Conservation (phyloP, 2,329 filamentous ascomycete genomes). For the Ilyonectria mors-panacis region DNA sequence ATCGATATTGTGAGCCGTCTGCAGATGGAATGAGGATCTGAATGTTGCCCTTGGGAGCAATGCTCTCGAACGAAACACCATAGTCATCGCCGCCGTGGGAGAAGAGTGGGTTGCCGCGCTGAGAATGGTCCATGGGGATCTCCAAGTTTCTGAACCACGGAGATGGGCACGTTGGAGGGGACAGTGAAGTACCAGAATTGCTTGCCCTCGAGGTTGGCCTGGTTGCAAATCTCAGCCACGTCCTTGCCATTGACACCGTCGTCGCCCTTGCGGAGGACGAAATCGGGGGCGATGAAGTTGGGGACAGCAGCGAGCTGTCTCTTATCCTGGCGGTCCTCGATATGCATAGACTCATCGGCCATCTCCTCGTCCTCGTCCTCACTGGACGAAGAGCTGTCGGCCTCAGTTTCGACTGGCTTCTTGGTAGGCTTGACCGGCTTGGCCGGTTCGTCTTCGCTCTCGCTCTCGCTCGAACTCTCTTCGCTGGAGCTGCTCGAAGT, state of each 20-base stretch:
- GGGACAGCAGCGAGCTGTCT: slow-evolving; percentile 60
- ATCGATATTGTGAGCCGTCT: slow-evolving; percentile 67
- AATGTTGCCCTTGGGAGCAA: slow-evolving; percentile 65
- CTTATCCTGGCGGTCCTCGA: slow-evolving; percentile 50
- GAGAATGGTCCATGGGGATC: slow-evolving; percentile 69
- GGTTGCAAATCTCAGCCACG: slow-evolving; percentile 69
- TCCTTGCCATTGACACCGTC: slow-evolving; percentile 59
- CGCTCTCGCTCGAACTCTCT: slow-evolving; percentile 45
- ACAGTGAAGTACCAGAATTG: slow-evolving; percentile 87
- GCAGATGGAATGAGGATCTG: slow-evolving; percentile 74
- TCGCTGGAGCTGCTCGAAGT: slow-evolving; percentile 44
- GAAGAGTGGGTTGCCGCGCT: slow-evolving; percentile 69
- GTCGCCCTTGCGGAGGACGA: slow-evolving; percentile 66
- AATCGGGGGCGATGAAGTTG: slow-evolving; percentile 66
- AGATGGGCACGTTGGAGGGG: slow-evolving; percentile 78
- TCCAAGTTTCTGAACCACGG: slow-evolving; percentile 76
- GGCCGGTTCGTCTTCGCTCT: slow-evolving; percentile 27
- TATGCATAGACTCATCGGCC: slow-evolving; percentile 58
- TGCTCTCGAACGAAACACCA: slow-evolving; percentile 68
- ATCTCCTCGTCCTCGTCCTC: slow-evolving; percentile 51
- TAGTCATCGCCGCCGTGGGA: slow-evolving; percentile 76
- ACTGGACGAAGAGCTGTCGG: slow-evolving; percentile 41
- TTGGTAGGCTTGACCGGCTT: slow-evolving; percentile 37
- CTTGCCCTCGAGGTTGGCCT: slow-evolving; percentile 75
- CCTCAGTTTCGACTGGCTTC: slow-evolving; percentile 27